These are phyloP conservation scores for Parafenestella ontariensis DNA, from an alignment of 2,329 filamentous ascomycete genomes.

Conservation along the genomic window DNA sequence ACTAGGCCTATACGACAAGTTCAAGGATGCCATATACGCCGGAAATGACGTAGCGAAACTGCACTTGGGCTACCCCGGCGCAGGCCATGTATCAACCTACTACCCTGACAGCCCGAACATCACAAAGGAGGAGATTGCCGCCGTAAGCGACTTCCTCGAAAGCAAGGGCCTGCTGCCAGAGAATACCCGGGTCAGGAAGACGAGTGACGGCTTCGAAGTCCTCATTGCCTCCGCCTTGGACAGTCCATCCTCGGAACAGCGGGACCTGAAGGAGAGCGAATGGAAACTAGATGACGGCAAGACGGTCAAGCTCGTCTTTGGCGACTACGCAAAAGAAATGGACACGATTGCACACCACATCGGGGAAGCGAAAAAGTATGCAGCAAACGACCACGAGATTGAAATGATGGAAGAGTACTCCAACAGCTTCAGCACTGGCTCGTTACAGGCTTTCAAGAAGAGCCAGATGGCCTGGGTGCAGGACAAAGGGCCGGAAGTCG, in stretches of 20 bases:
- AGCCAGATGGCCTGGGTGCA: conserved; percentile 62
- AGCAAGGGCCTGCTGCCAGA: conserved; percentile 56
- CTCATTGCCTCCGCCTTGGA: conserved; percentile 57
- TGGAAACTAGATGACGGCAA: conserved; percentile 57
- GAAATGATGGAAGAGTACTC: conserved; percentile 57
- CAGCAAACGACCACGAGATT: conserved; percentile 54
- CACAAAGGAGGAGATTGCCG: conserved; percentile 56
- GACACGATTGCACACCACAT: conserved; percentile 55
- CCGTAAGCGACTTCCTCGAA: conserved; percentile 56
- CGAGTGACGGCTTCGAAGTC: conserved; percentile 53
- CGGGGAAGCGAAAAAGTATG: conserved; percentile 56
- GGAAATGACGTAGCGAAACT: conserved; percentile 51
- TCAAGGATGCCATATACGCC: conserved; percentile 56
- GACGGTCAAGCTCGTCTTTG: conserved; percentile 55
- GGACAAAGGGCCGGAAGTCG: conserved; percentile 60
- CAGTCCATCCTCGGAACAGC: conserved; percentile 48
- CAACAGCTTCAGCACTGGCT: conserved; percentile 59
- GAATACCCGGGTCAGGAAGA: conserved; percentile 59
- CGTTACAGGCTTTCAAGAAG: conserved; percentile 58
- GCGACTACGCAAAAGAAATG: conserved; percentile 57
- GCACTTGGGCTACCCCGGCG: conserved; percentile 59
- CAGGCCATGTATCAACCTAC: conserved; percentile 58
- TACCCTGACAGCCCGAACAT: conserved; percentile 59
- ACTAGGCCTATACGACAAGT: conserved; percentile 50
- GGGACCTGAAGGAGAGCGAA: conserved; percentile 54